Evolutionary conservation across 352 stramenopile species (phyloP).

Genomic region (Thalassiosira allenii): DNA sequence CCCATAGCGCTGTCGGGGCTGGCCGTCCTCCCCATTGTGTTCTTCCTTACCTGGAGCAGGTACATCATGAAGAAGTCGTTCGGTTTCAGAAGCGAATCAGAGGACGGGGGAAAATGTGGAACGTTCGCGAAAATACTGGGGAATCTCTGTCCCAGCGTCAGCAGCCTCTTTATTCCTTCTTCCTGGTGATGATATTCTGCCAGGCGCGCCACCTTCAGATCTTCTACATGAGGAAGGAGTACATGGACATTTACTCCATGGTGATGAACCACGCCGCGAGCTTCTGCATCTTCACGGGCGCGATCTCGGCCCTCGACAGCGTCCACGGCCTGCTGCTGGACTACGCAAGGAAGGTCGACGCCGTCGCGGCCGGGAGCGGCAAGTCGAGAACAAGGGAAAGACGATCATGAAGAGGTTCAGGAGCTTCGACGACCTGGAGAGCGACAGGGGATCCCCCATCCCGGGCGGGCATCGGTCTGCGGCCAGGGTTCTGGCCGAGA

Average conservation of each 20-base stretch:
- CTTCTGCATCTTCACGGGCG: neutral
- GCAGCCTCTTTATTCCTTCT: neutral
- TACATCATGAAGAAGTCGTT: neutral
- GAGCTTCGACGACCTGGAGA: neutral
- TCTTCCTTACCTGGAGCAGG: neutral
- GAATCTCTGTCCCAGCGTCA: neutral
- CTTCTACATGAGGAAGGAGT: neutral
- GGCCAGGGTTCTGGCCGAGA: neutral
- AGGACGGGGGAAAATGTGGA: neutral
- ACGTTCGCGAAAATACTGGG: neutral
- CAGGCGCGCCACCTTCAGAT: neutral
- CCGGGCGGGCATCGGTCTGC: neutral
- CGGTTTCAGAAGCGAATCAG: neutral
- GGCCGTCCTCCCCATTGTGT: neutral
- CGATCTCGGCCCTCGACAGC: neutral
- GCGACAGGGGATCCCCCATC: neutral
- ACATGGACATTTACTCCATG: neutral
- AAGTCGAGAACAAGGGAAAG: neutral
- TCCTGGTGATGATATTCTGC: neutral
- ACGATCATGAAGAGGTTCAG: neutral
- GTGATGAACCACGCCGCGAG: neutral
- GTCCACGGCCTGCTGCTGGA: neutral
- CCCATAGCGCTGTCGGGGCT: neutral
- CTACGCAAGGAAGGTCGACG: neutral
- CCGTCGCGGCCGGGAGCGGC: neutral